Percentiles rank a stretch among this genome's conserved stretches.
phyloP scores from a whole-genome alignment of 1,284 basidiomycete species.

The Athelia psychrophila region DNA sequence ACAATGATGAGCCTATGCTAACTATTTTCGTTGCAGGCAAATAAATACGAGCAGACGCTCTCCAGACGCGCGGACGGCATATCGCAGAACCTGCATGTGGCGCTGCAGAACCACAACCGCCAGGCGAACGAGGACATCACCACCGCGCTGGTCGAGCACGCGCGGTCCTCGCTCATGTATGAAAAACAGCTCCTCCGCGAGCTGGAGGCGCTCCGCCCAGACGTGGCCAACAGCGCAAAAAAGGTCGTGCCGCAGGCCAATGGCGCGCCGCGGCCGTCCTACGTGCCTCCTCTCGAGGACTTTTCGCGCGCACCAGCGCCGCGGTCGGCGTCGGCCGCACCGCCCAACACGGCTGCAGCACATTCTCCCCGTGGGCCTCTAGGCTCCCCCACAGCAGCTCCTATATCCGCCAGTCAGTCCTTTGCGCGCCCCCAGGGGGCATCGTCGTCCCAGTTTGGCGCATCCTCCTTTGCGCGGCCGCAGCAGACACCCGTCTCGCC shows the following conservation, averaged over 20 bases:
- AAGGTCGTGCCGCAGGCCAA: conserved; percentile 48
- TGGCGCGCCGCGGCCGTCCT: conserved; percentile 53
- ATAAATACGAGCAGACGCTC: conserved; percentile 82
- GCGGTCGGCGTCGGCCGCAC: not conserved
- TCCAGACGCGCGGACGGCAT: conserved; percentile 83
- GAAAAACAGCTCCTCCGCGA: conserved; percentile 86
- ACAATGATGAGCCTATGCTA: too few species aligned
- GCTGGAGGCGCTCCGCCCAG: conserved; percentile 78
- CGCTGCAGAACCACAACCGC: conserved; percentile 79
- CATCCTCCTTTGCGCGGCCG: not conserved
- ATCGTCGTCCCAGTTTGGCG: too few species aligned
- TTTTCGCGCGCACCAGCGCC: conserved; percentile 35
- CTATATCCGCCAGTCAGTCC: not conserved
- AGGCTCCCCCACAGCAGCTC: not conserved
- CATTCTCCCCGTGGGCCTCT: too few species aligned
- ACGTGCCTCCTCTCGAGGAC: conserved; percentile 66
- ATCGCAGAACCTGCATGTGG: conserved; percentile 85
- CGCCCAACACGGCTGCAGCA: not conserved
- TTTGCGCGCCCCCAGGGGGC: not conserved
- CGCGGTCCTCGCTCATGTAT: conserved; percentile 86
- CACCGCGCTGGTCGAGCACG: conserved; percentile 85
- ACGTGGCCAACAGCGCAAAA: conserved; percentile 67
- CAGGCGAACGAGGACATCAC: conserved; percentile 89
- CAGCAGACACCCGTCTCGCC: conserved; percentile 9
- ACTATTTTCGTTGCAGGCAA: conserved; percentile 54